A percentile compares a stretch with the other conserved stretches of the same genome.
These are phyloP conservation scores for Lachancea cidri DNA, from an alignment of 805 yeast genomes.

Conservation along the genomic window DNA sequence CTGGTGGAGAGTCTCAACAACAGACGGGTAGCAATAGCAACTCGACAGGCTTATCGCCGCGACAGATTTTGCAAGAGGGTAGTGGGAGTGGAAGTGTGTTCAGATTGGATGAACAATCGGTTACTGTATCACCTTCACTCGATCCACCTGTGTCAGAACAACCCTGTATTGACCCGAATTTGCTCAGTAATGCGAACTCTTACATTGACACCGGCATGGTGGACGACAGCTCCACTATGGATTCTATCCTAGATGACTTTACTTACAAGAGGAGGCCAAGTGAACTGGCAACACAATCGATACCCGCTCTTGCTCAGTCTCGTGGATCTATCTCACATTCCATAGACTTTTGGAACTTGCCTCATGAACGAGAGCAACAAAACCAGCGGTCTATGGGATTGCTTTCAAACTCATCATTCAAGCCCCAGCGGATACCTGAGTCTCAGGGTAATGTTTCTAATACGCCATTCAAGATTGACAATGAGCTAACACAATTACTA, in stretches of 20 bases:
- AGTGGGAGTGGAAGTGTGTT: neutral
- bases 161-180: conserved; percentile 18
- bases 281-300: conserved; percentile 15
- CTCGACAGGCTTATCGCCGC: conserved; percentile 8
- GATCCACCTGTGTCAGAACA: conserved; percentile 4
- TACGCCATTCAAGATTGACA: conserved; percentile 15
- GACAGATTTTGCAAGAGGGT: conserved; percentile 5
- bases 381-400: neutral
- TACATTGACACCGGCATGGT: conserved; percentile 13
- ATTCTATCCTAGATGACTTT: conserved; percentile 15
- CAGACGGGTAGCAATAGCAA: conserved; percentile 1
- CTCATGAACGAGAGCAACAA: conserved; percentile 2
- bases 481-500: conserved; percentile 21
- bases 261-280: conserved; percentile 19
- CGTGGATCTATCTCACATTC: conserved; percentile 29
- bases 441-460: neutral
- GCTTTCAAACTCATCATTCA: neutral
- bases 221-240: conserved; percentile 7
- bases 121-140: conserved; percentile 10
- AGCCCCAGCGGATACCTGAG: neutral
- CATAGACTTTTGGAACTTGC: conserved; percentile 27
- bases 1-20: conserved; percentile 6
- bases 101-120: conserved; percentile 8
- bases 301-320: conserved; percentile 11
- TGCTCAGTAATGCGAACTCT: conserved; percentile 13